Evolutionary conservation across 768 basidiomycete genomes (phyloP).

Genomic region (Pulveroboletus sp.): DNA sequence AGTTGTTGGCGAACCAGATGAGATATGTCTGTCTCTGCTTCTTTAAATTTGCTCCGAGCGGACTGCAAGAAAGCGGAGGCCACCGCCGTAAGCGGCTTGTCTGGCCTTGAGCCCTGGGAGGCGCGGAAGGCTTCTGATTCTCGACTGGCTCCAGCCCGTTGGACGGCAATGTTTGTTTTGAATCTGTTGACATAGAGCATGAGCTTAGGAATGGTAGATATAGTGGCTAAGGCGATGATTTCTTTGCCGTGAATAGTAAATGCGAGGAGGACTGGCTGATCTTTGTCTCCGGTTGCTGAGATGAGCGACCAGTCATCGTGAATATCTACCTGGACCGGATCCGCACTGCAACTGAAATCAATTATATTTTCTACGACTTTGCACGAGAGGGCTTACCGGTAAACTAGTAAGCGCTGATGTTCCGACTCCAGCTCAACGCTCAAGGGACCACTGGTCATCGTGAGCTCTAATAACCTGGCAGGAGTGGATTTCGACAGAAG

Average conservation of each 20-base stretch:
- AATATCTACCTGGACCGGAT: constrained; percentile 70
- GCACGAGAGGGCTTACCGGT: constrained; percentile 48
- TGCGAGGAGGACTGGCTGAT: constrained; percentile 60
- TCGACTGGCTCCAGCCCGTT: constrained; percentile 69
- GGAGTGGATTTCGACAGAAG: constrained; percentile 29
- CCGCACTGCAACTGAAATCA: constrained; percentile 46
- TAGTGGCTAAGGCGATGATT: constrained; percentile 61
- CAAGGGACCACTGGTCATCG: constrained; percentile 69
- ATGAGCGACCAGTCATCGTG: constrained; percentile 77
- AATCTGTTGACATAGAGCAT: constrained; percentile 73
- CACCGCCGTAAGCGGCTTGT: constrained; percentile 79
- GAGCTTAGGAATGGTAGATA: constrained; percentile 74
- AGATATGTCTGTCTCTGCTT: constrained; percentile 54
- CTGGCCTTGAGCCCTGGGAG: constrained; percentile 67
- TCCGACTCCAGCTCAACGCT: constrained; percentile 70
- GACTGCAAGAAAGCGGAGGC: constrained; percentile 80
- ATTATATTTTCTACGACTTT: neutral
- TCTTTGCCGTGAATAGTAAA: constrained; percentile 71
- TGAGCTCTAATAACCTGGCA: constrained; percentile 63
- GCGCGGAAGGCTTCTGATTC: constrained; percentile 76
- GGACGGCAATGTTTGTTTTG: constrained; percentile 63
- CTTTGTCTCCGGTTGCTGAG: constrained; percentile 36
- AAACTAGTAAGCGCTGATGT: constrained; percentile 66
- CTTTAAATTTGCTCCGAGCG: constrained; percentile 65
- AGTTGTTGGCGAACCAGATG: constrained; percentile 69